These are phyloP conservation scores for Leptographium wingfieldii DNA, from an alignment of 2,329 filamentous ascomycete genomes.

Conservation along the genomic window DNA sequence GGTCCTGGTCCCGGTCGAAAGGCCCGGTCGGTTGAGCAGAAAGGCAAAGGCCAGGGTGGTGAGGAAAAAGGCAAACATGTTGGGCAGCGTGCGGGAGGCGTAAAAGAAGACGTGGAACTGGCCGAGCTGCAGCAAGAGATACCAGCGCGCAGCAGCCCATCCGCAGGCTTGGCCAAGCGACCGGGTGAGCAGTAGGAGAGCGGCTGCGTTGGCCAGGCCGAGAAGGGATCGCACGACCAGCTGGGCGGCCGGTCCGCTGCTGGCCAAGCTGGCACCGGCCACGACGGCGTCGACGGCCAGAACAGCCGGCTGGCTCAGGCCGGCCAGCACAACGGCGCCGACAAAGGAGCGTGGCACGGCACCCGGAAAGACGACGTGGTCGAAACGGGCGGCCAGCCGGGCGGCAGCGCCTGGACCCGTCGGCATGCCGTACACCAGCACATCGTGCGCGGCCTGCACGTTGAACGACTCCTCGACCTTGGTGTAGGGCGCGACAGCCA, in stretches of 20 bases:
- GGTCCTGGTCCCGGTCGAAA: constrained; percentile 38
- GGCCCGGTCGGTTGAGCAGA: constrained; percentile 1
- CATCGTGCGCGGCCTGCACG: constrained; percentile 85
- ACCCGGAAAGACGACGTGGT: constrained; percentile 83
- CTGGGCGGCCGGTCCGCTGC: constrained; percentile 31
- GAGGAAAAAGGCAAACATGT: constrained; percentile 88
- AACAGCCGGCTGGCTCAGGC: constrained; percentile 55
- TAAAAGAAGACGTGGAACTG: constrained; percentile 95
- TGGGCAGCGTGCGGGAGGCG: constrained; percentile 79
- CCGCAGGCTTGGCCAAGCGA: constrained; percentile 59
- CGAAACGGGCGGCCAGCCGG: constrained; percentile 54
- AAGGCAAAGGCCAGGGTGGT: constrained; percentile 40
- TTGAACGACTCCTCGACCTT: constrained; percentile 99
- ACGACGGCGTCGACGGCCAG: constrained; percentile 26
- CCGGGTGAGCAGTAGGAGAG: constrained; percentile 52
- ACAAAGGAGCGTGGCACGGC: constrained; percentile 86
- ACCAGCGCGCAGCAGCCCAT: constrained; percentile 60
- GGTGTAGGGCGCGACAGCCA: constrained; percentile 70
- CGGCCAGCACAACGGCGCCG: constrained; percentile 65
- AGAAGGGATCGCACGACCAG: constrained; percentile 61
- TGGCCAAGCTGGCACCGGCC: neutral
- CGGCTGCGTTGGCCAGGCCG: constrained; percentile 60
- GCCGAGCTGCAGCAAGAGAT: constrained; percentile 59
- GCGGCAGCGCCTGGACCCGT: constrained; percentile 33
- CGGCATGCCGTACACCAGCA: constrained; percentile 69